Conservation (phyloP, 1,284 basidiomycete genomes). For the Trichosporon sp. region DNA sequence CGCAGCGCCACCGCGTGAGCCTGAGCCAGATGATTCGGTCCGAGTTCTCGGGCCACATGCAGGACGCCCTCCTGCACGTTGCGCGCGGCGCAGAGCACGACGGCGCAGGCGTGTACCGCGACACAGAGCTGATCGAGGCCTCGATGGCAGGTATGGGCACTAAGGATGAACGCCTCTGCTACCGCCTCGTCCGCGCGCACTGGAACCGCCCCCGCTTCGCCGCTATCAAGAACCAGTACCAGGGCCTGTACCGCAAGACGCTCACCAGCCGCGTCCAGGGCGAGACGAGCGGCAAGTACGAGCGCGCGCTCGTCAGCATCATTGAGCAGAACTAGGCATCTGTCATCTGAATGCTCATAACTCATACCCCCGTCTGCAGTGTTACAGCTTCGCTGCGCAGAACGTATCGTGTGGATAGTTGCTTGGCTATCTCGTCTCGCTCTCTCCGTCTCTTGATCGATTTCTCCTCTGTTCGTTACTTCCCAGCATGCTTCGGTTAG, state of each 20-base stretch:
- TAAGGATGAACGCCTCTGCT: slow-evolving; percentile 48
- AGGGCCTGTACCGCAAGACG: slow-evolving; percentile 33
- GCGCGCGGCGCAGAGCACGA: slow-evolving; percentile 40
- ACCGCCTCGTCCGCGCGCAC: slow-evolving; percentile 43
- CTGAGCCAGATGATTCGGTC: slow-evolving; percentile 41
- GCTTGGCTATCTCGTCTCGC: not conserved
- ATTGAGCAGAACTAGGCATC: slow-evolving; percentile 32
- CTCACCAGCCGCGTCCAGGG: slow-evolving; percentile 41
- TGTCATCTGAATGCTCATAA: too few species aligned
- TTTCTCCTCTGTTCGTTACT: not conserved
- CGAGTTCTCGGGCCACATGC: slow-evolving; percentile 50
- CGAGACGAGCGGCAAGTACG: slow-evolving; percentile 48
- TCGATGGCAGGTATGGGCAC: slow-evolving; percentile 48
- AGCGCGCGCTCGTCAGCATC: slow-evolving; percentile 34
- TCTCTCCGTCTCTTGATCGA: not conserved
- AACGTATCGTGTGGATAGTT: not conserved
- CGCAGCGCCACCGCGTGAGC: slow-evolving; percentile 29
- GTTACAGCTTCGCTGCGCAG: too few species aligned
- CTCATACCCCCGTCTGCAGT: too few species aligned
- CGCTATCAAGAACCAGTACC: slow-evolving; percentile 45
- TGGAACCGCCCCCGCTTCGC: slow-evolving; percentile 47
- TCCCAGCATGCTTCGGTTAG: not conserved
- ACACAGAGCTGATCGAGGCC: slow-evolving; percentile 39
- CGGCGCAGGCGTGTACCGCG: slow-evolving; percentile 43
- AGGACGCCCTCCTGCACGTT: slow-evolving; percentile 40